Percentiles rank a stretch among this genome's conserved stretches.
Conservation (phyloP, 495 filamentous ascomycete species). For the Poronia punctata region DNA sequence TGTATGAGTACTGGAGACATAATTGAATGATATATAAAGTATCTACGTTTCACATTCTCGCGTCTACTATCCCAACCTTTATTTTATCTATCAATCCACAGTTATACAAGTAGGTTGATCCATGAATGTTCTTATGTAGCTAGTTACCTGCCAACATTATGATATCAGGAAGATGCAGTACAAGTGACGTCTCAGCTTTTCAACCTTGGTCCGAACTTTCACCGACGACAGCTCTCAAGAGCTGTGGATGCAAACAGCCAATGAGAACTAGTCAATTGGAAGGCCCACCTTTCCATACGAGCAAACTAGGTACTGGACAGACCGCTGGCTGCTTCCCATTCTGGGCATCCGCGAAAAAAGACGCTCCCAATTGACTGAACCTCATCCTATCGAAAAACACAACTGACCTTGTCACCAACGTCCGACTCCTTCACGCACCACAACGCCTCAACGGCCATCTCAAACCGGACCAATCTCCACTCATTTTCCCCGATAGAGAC, state of each 20-base stretch:
- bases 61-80: too few species aligned
- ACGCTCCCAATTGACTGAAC: conserved; percentile 19
- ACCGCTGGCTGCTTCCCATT: not conserved
- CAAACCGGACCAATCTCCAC: conserved; percentile 41
- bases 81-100: too few species aligned
- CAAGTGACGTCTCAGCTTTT: conserved; percentile 16
- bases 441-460: conserved; percentile 24
- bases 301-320: conserved; percentile 7
- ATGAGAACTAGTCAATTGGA: conserved; percentile 13
- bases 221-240: conserved; percentile 16
- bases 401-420: conserved; percentile 22
- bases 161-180: too few species aligned
- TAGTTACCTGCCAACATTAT: too few species aligned
- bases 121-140: too few species aligned
- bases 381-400: conserved; percentile 13
- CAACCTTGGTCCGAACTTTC: conserved; percentile 25
- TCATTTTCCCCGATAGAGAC: conserved; percentile 12
- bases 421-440: conserved; percentile 25
- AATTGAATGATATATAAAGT: too few species aligned
- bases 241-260: conserved; percentile 8
- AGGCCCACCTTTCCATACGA: conserved; percentile 21
- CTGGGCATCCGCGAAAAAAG: conserved; percentile 17
- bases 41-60: too few species aligned
- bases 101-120: too few species aligned
- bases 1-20: too few species aligned